Evolutionary conservation across 768 basidiomycete species (phyloP).

Genomic region (Rhizopogon vinicolor): DNA sequence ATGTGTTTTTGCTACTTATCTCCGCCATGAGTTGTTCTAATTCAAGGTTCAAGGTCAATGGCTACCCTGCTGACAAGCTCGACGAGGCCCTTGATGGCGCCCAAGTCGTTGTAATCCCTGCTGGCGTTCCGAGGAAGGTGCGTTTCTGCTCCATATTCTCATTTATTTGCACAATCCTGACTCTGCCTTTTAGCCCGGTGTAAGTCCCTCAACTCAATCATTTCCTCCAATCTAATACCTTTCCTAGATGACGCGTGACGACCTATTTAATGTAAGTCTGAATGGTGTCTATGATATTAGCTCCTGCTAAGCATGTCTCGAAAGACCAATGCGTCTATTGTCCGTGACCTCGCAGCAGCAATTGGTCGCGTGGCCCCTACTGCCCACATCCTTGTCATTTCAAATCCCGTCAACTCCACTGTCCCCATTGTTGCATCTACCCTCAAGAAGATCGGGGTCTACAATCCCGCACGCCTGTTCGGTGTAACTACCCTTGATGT

Average conservation of each 20-base stretch:
- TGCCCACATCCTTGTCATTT: slow-evolving; percentile 95
- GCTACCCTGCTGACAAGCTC: slow-evolving; percentile 82
- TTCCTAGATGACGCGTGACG: slow-evolving; percentile 88
- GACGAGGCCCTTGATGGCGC: slow-evolving; percentile 86
- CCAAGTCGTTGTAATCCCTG: slow-evolving; percentile 94
- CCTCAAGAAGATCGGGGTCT: slow-evolving; percentile 88
- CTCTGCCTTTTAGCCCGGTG: slow-evolving; percentile 60
- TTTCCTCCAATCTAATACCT: slow-evolving; percentile 20
- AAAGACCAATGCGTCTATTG: slow-evolving; percentile 96
- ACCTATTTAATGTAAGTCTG: slow-evolving; percentile 83
- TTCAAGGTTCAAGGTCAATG: slow-evolving; percentile 50
- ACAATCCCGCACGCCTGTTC: slow-evolving; percentile 84
- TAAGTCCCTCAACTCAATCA: slow-evolving; percentile 39
- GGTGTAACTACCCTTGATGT: slow-evolving; percentile 99
- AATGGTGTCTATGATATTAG: background rate
- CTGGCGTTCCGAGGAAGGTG: slow-evolving; percentile 98
- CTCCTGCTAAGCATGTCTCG: background rate
- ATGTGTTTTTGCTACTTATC: slow-evolving; percentile 19
- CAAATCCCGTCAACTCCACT: slow-evolving; percentile 98
- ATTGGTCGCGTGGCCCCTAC: slow-evolving; percentile 82
- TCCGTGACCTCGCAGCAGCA: slow-evolving; percentile 90
- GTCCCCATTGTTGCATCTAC: slow-evolving; percentile 95
- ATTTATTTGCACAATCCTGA: slow-evolving; percentile 15
- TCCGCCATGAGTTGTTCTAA: background rate
- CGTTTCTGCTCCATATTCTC: slow-evolving; percentile 10